Evolutionary conservation across 179 eudicot species (phyloP).

Genomic region (Drosera spatulata): DNA sequence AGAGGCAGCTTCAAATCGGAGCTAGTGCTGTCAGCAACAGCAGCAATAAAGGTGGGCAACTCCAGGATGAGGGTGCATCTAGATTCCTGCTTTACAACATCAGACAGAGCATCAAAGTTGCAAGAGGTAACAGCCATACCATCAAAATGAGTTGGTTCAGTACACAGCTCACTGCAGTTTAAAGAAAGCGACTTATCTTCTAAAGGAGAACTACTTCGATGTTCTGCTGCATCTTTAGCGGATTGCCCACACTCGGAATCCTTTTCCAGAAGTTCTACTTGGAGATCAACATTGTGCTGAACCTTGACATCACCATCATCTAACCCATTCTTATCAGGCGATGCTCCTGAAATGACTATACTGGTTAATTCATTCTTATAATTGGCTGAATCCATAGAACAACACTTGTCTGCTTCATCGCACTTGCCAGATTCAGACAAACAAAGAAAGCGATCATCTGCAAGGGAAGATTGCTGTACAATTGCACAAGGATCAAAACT

Average conservation of each 20-base stretch:
- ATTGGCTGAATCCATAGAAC: conserved; percentile 10
- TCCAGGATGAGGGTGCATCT: conserved; percentile 7
- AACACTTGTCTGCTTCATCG: conserved; percentile 11
- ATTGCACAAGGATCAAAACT: conserved; percentile 6
- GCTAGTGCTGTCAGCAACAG: conserved; percentile 6
- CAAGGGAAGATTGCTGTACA: conserved; percentile 6
- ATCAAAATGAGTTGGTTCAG: conserved; percentile 9
- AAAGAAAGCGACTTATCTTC: conserved; percentile 14
- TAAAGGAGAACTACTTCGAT: conserved; percentile 10
- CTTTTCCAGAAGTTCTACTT: conserved; percentile 3
- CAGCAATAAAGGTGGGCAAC: conserved; percentile 9
- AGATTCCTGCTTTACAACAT: conserved; percentile 10
- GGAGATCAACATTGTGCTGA: background rate
- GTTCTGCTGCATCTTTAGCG: conserved; percentile 13
- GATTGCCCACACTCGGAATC: conserved; percentile 11
- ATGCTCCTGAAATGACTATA: conserved; percentile 8
- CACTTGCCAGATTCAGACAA: conserved; percentile 8
- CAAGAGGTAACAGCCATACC: conserved; percentile 8
- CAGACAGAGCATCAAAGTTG: conserved; percentile 8
- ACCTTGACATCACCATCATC: conserved; percentile 5
- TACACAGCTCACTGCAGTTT: conserved; percentile 8
- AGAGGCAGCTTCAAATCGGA: conserved; percentile 10
- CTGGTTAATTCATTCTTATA: conserved; percentile 8
- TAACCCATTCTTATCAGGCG: conserved; percentile 4
- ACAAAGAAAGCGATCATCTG: conserved; percentile 10